These are phyloP conservation scores for Cryptosporidium meleagridis DNA, from an alignment of 169 alveolate species.

Conservation along the genomic window DNA sequence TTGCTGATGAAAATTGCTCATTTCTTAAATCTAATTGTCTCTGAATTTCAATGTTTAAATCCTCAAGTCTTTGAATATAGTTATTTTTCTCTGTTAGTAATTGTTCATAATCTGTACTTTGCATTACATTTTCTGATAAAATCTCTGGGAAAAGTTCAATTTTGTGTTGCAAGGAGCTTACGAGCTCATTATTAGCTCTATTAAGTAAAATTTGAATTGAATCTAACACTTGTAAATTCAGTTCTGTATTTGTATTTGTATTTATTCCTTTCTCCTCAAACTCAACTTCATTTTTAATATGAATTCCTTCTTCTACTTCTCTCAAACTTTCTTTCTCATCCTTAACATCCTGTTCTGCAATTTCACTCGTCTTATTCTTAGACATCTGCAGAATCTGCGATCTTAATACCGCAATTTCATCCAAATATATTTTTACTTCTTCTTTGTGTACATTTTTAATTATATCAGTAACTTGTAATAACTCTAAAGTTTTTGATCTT, in stretches of 20 bases:
- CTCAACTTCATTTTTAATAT: neutral
- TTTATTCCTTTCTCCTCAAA: neutral
- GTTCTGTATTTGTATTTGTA: neutral
- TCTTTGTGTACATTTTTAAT: conserved; percentile 65
- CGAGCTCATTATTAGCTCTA: neutral
- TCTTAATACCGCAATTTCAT: conserved; percentile 51
- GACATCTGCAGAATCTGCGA: conserved; percentile 51
- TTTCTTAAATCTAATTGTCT: conserved; percentile 19
- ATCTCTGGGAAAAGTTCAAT: neutral
- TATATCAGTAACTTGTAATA: conserved; percentile 55
- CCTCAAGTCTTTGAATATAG: conserved; percentile 29
- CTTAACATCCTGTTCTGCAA: neutral
- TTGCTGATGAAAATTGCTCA: conserved; percentile 10
- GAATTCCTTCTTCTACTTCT: neutral
- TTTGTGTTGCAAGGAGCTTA: neutral
- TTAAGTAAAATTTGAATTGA: neutral
- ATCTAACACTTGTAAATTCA: neutral
- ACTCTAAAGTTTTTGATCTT: conserved; percentile 19
- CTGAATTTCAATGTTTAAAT: conserved; percentile 34
- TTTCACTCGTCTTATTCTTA: neutral
- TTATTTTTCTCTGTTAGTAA: conserved; percentile 3
- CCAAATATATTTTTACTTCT: conserved; percentile 55
- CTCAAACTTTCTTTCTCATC: neutral
- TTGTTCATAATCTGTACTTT: neutral
- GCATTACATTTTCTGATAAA: neutral